Evolutionary conservation across 23 red algal genomes (phyloP).

Genomic region (Gracilaria gracilis): DNA sequence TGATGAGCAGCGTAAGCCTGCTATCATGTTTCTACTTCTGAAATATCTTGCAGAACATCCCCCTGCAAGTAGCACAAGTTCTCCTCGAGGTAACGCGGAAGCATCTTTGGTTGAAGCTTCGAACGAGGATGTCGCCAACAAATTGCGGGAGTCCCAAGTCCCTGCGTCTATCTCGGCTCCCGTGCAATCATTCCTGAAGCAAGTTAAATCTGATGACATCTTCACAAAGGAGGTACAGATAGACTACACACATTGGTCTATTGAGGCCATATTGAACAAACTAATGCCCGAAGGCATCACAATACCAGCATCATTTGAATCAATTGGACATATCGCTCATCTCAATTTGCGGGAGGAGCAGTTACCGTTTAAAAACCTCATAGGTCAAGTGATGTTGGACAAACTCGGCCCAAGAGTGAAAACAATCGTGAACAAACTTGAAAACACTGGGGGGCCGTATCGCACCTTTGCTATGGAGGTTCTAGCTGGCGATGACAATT

Average conservation of each 20-base stretch:
- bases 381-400: conserved; percentile 82
- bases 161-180: background rate
- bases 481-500: conserved; percentile 73
- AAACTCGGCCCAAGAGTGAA: conserved; percentile 79
- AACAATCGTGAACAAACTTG: conserved; percentile 95
- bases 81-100: conserved; percentile 24
- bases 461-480: conserved; percentile 93
- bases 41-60: conserved; percentile 26
- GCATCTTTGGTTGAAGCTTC: background rate
- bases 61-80: background rate
- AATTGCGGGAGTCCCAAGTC: background rate
- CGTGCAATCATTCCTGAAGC: conserved; percentile 26
- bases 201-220: conserved; percentile 25
- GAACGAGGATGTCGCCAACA: background rate
- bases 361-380: conserved; percentile 63
- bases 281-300: conserved; percentile 60
- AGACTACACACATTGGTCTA: conserved; percentile 54
- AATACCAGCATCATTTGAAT: conserved; percentile 85
- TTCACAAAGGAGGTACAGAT: conserved; percentile 32
- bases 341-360: conserved; percentile 89
- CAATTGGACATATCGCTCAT: conserved; percentile 86
- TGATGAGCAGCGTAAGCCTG: background rate
- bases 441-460: conserved; percentile 82
- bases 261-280: conserved; percentile 51
- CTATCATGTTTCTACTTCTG: conserved; percentile 27